A percentile compares a stretch with the other conserved stretches of the same genome.
These are phyloP conservation scores for Tulasnella sp. DNA, from an alignment of 768 basidiomycete species.

Conservation along the genomic window DNA sequence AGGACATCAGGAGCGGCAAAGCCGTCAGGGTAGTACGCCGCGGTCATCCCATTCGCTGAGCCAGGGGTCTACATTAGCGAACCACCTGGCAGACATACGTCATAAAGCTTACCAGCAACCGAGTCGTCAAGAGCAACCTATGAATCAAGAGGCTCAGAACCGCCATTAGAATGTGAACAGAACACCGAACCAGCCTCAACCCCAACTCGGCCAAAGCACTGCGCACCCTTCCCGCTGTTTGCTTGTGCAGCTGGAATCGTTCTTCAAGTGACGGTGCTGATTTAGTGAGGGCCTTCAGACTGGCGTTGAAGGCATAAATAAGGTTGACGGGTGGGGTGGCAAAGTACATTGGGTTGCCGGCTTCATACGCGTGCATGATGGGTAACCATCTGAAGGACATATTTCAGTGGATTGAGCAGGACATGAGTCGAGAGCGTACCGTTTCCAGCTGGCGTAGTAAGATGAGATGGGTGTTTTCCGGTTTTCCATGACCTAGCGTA, in stretches of 20 bases:
- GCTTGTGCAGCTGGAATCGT: constrained; percentile 63
- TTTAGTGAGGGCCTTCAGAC: constrained; percentile 59
- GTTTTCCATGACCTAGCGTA: constrained; percentile 42
- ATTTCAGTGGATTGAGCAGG: too few relatives aligned
- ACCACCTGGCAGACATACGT: not conserved
- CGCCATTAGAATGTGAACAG: not conserved
- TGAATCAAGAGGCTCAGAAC: not conserved
- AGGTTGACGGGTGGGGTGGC: constrained; percentile 68
- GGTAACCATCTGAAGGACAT: constrained; percentile 82
- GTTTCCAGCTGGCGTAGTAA: constrained; percentile 88
- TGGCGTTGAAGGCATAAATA: constrained; percentile 79
- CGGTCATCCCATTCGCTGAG: constrained; percentile 90
- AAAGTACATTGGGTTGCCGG: constrained; percentile 43
- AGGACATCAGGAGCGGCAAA: constrained; percentile 64
- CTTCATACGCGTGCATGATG: constrained; percentile 88
- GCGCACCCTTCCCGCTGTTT: constrained; percentile 57
- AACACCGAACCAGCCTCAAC: constrained; percentile 38
- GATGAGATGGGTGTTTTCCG: constrained; percentile 53
- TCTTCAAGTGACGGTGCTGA: constrained; percentile 54
- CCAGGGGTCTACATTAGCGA: not conserved
- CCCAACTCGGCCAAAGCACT: constrained; percentile 52
- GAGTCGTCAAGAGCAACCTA: constrained; percentile 47
- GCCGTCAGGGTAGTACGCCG: constrained; percentile 78
- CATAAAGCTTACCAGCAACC: constrained; percentile 29
- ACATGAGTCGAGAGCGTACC: constrained; percentile 29